These are phyloP conservation scores for Acanthamoeba lenticulata DNA, from an alignment of 208 protist genomes.

Conservation along the genomic window DNA sequence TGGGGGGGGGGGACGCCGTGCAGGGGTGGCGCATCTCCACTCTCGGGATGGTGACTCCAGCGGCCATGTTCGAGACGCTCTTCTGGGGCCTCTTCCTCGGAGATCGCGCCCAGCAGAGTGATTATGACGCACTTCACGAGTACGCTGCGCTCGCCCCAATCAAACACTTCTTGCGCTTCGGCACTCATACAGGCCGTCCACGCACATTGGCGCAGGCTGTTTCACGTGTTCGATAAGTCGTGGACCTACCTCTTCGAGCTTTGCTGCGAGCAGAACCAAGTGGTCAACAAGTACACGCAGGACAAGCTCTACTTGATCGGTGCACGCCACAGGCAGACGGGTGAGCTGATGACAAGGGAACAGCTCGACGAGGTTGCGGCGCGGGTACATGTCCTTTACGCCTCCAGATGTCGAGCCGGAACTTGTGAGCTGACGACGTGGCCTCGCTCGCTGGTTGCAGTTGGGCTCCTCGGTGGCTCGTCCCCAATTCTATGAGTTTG, in stretches of 20 bases:
- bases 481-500: not conserved
- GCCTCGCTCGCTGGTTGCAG: not conserved
- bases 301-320: constrained; percentile 46
- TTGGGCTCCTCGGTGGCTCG: not conserved
- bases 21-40: constrained; percentile 37
- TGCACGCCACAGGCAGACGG: not conserved
- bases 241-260: constrained; percentile 61
- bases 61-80: not conserved
- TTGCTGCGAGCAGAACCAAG: constrained; percentile 49
- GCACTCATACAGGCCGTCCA: not conserved
- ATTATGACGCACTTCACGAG: not conserved
- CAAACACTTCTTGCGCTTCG: not conserved
- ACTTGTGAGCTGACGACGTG: not conserved
- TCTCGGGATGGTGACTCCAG: constrained; percentile 16
- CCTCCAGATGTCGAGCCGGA: too few species aligned
- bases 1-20: too few species aligned
- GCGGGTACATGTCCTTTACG: not conserved
- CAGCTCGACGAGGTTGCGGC: not conserved
- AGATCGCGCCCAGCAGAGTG: not conserved
- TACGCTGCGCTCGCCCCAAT: not conserved
- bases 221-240: not conserved
- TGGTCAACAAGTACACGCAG: constrained; percentile 50
- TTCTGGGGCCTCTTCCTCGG: constrained; percentile 47
- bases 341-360: not conserved
- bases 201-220: not conserved